Evolutionary conservation across 768 basidiomycete species (phyloP).

Genomic region (Tricholomella constricta): DNA sequence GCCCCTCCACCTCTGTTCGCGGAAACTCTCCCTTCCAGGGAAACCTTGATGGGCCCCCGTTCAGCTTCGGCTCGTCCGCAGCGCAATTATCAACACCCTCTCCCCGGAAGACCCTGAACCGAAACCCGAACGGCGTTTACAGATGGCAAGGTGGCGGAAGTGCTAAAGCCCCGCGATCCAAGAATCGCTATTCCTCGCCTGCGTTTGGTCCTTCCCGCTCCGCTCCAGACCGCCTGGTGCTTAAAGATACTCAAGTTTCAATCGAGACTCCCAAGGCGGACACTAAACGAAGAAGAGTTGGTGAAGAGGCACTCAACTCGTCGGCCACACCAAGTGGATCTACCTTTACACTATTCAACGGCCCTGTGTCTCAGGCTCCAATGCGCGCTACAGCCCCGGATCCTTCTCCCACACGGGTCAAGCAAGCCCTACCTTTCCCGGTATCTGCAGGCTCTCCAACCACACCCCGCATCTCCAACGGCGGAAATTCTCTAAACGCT

Average conservation of each 20-base stretch:
- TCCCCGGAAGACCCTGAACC: slow-evolving; percentile 56
- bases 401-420: slow-evolving; percentile 33
- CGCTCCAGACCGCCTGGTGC: slow-evolving; percentile 38
- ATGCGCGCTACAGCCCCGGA: slow-evolving; percentile 36
- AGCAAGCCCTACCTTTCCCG: slow-evolving; percentile 38
- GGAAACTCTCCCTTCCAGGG: slow-evolving; percentile 34
- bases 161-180: slow-evolving; percentile 49
- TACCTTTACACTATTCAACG: slow-evolving; percentile 16
- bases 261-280: slow-evolving; percentile 45
- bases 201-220: slow-evolving; percentile 63
- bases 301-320: slow-evolving; percentile 39
- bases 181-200: slow-evolving; percentile 74
- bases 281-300: slow-evolving; percentile 64
- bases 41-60: slow-evolving; percentile 19
- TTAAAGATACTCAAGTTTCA: slow-evolving; percentile 36
- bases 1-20: slow-evolving; percentile 40
- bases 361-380: slow-evolving; percentile 21
- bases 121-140: slow-evolving; percentile 76
- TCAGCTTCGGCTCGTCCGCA: slow-evolving; percentile 20
- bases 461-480: slow-evolving; percentile 27
- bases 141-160: slow-evolving; percentile 79
- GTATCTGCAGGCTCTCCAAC: slow-evolving; percentile 26
- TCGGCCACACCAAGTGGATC: slow-evolving; percentile 31
- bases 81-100: slow-evolving; percentile 28
- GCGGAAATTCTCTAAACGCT: slow-evolving; percentile 15